These are phyloP conservation scores for Collybiopsis luxurians DNA, from an alignment of 768 basidiomycete species.

Conservation along the genomic window DNA sequence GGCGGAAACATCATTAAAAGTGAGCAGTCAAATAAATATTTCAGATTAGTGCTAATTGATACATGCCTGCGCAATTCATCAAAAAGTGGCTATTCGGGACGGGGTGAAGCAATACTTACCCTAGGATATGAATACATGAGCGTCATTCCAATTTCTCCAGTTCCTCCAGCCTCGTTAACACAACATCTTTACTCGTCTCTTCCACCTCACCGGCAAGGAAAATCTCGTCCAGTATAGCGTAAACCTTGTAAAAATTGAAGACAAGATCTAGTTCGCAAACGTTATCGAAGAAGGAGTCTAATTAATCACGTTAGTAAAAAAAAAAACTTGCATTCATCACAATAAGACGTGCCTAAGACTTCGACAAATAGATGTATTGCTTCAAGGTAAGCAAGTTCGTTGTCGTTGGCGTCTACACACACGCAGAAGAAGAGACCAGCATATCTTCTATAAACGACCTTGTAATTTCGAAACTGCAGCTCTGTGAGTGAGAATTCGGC, in stretches of 20 bases:
- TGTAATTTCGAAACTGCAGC: conserved; percentile 91
- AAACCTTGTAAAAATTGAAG: conserved; percentile 99
- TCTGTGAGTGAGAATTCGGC: conserved; percentile 6
- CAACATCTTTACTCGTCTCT: conserved; percentile 97
- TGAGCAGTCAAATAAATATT: not conserved
- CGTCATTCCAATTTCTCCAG: conserved; percentile 87
- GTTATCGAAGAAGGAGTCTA: conserved; percentile 98
- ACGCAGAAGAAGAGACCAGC: conserved; percentile 98
- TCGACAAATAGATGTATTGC: conserved; percentile 99
- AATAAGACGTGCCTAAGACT: conserved; percentile 70
- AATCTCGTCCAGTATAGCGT: conserved; percentile 97
- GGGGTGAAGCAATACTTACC: not conserved
- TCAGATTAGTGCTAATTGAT: not conserved
- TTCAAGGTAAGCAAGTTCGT: conserved; percentile 95
- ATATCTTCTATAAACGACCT: conserved; percentile 95
- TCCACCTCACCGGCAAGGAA: conserved; percentile 98
- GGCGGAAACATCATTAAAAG: not conserved
- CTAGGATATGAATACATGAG: not conserved
- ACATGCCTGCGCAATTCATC: not conserved
- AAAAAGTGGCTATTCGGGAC: not conserved
- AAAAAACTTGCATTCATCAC: conserved; percentile 3
- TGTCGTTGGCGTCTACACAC: conserved; percentile 97
- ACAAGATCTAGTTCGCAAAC: conserved; percentile 98
- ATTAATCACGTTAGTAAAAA: not conserved
- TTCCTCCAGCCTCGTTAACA: conserved; percentile 84